phyloP scores from a whole-genome alignment of 2,329 filamentous ascomycete species.

The Daldinia sp. region DNA sequence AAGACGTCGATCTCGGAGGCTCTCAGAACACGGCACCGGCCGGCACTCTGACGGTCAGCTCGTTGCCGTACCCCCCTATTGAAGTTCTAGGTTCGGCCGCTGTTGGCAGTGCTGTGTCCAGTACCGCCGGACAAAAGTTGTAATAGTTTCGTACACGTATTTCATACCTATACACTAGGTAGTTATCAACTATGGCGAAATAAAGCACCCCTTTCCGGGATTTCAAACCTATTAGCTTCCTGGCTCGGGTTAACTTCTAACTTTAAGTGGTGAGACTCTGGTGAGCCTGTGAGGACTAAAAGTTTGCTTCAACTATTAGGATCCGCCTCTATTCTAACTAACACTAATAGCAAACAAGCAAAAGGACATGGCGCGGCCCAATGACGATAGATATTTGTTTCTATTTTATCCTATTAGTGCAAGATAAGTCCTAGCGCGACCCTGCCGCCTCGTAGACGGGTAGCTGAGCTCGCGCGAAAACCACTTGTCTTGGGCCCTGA shows the following conservation, averaged over 20 bases:
- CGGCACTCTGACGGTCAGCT: constrained; percentile 56
- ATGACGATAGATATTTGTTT: neutral
- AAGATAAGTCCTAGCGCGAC: neutral
- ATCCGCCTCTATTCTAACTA: neutral
- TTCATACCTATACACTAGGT: neutral
- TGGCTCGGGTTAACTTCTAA: neutral
- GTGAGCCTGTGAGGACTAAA: too few species aligned
- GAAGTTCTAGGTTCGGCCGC: constrained; percentile 56
- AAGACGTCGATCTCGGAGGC: constrained; percentile 55
- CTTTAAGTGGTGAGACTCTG: too few species aligned
- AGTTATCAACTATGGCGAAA: neutral
- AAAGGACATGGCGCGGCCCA: neutral
- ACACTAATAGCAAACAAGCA: neutral
- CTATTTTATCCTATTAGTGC: neutral
- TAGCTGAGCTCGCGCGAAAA: neutral
- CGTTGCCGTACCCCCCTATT: constrained; percentile 62
- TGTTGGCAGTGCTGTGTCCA: constrained; percentile 55
- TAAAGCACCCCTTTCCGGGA: neutral
- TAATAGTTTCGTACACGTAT: neutral
- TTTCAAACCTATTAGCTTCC: neutral
- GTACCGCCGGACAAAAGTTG: constrained; percentile 52
- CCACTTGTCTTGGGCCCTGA: neutral
- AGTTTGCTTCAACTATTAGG: neutral
- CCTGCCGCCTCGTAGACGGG: neutral
- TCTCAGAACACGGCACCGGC: constrained; percentile 57